phyloP scores from a whole-genome alignment of 495 filamentous ascomycete genomes.

The Talaromyces adpressus region DNA sequence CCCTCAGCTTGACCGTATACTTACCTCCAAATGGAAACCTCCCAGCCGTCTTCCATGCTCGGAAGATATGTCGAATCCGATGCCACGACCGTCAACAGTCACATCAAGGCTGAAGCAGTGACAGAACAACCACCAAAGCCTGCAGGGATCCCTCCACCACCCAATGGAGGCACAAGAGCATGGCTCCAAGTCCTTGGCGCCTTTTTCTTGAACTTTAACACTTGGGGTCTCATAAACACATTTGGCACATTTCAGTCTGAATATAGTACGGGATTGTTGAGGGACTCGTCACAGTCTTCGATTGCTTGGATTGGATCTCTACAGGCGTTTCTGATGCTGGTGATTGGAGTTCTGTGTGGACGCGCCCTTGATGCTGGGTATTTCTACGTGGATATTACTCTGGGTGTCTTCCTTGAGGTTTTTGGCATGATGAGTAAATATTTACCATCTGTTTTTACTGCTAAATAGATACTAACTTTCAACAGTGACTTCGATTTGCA shows the following conservation, averaged over 20 bases:
- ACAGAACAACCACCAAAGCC: not conserved
- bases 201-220: slow-evolving; percentile 25
- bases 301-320: slow-evolving; percentile 13
- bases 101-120: not conserved
- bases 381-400: slow-evolving; percentile 39
- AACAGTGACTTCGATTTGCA: slow-evolving; percentile 27
- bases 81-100: not conserved
- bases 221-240: slow-evolving; percentile 36
- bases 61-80: not conserved
- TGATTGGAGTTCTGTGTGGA: slow-evolving; percentile 10
- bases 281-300: slow-evolving; percentile 6
- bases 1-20: not conserved
- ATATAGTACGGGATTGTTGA: slow-evolving; percentile 20
- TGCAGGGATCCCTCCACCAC: not conserved
- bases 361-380: slow-evolving; percentile 39
- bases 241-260: slow-evolving; percentile 46
- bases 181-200: slow-evolving; percentile 23
- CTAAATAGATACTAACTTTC: not conserved
- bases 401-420: slow-evolving; percentile 55
- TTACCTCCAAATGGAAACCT: not conserved
- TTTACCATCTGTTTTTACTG: not conserved
- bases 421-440: slow-evolving; percentile 59
- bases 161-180: slow-evolving; percentile 10
- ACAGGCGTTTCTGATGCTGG: slow-evolving; percentile 12
- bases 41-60: not conserved